Base-by-base conservation (phyloP, 1,139 yeast species). In the Kurtzmaniella quercitrusa region DNA sequence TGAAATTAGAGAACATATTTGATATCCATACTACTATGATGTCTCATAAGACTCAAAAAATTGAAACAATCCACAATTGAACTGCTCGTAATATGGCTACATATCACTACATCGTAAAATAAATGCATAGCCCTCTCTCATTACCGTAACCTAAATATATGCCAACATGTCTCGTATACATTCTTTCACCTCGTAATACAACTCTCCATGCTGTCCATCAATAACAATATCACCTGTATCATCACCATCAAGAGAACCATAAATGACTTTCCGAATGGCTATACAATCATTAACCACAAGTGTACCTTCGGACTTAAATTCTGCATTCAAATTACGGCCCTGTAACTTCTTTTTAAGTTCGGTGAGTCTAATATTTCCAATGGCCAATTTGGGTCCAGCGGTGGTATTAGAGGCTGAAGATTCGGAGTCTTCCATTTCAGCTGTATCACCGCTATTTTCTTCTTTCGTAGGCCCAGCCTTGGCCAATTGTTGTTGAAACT, bases 291-390 rank as follows among this genome's bases (percentile, higher is more conserved):
- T 91, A 33, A 95, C 86, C 7, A 91, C 95, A 41, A 93, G 67
- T 0, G 91, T 82, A 59, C 98, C 98, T 59, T 89, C 97, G 44
- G 97, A 94, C 57, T 86, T 82, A 59, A 93, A 88, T 55, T 91
- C 97, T 0, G 96, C 96, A 44, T 71, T 71, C 53, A 85, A 78
- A 43, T 88, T 85, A 41, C 67, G 64, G 16, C 72, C 68, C 22
- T 75, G 63, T 39, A 91, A 68, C 46, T 75, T 76, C 53, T 80
- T 80, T 54, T 87, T 84, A 45, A 93, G 69, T 52, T 89, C 96
- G 0, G 95, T 88, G 32, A 93, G 68, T 48, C 87, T 75, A 41
- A 94, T 81, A 56, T 91, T 96, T 39, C 99, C 99, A 48, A 93
- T 88, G 22, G 94, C 85, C 36, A 89, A 65, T 50, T 71, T 62